A percentile compares a stretch with the other conserved stretches of the same genome.
phyloP scores from a whole-genome alignment of 495 filamentous ascomycete species.

The Penicillium waksmanii region DNA sequence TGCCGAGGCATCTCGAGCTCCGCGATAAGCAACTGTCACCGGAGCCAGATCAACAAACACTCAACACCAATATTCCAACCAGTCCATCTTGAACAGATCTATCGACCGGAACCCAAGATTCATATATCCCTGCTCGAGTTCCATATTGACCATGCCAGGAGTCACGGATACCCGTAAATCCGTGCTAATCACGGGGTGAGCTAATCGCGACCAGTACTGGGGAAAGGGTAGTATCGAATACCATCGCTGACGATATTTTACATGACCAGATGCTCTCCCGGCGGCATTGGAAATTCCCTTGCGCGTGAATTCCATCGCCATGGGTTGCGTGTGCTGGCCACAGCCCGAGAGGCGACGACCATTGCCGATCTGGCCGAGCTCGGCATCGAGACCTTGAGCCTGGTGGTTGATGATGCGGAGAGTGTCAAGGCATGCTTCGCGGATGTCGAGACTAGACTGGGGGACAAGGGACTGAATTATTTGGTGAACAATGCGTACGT shows the following conservation, averaged over 20 bases:
- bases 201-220: neutral
- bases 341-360: conserved; percentile 53
- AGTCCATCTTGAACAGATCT: neutral
- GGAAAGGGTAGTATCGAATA: neutral
- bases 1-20: conserved; percentile 21
- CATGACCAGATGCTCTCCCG: conserved; percentile 52
- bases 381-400: conserved; percentile 57
- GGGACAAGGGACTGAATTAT: conserved; percentile 54
- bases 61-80: neutral
- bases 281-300: conserved; percentile 62
- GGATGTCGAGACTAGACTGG: conserved; percentile 47
- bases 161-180: conserved; percentile 41
- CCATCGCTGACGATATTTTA: conserved; percentile 5
- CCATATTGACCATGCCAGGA: conserved; percentile 22
- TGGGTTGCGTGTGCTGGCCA: conserved; percentile 60
- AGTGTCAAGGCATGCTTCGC: conserved; percentile 50
- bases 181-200: conserved; percentile 53
- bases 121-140: too few species aligned
- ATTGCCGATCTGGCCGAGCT: conserved; percentile 50
- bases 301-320: conserved; percentile 57
- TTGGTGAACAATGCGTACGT: conserved; percentile 66
- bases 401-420: conserved; percentile 53
- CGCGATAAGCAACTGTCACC: neutral
- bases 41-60: neutral
- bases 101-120: too few species aligned